phyloP scores from a whole-genome alignment of 139 green algal species.

The Prasinococcaceae sp. region DNA sequence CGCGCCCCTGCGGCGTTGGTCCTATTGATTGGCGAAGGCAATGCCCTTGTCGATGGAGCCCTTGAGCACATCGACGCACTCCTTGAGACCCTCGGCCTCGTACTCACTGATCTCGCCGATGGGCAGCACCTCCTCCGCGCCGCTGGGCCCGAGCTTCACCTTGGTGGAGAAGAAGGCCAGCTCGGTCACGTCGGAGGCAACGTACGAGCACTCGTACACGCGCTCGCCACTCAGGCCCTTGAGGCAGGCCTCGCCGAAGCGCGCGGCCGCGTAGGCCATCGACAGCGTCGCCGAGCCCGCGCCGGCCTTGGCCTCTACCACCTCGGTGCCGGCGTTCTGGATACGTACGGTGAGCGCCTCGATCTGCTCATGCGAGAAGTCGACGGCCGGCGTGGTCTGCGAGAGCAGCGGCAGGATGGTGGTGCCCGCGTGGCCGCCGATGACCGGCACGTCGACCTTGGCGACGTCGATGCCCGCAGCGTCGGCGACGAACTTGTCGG shows the following conservation, averaged over 20 bases:
- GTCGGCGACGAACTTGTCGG: conserved; percentile 37
- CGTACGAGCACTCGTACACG: conserved; percentile 79
- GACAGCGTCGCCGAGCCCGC: conserved; percentile 87
- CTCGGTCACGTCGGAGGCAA: conserved; percentile 52
- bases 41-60: conserved; percentile 71
- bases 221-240: conserved; percentile 78
- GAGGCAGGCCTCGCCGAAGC: conserved; percentile 87
- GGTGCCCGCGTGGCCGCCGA: conserved; percentile 88
- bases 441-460: conserved; percentile 80
- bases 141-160: conserved; percentile 51
- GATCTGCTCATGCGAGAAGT: conserved; percentile 67
- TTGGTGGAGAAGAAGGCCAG: conserved; percentile 78
- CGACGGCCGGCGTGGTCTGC: conserved; percentile 55
- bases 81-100: conserved; percentile 42
- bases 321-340: conserved; percentile 95
- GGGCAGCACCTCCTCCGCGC: conserved; percentile 53
- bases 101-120: conserved; percentile 46
- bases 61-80: conserved; percentile 53
- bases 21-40: conserved; percentile 68
- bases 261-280: conserved; percentile 93
- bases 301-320: conserved; percentile 82
- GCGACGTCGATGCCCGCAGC: conserved; percentile 40
- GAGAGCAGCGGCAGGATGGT: conserved; percentile 98
- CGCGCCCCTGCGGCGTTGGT: no score
- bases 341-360: conserved; percentile 67